Conservation (phyloP, 2,329 filamentous ascomycete genomes). For the Kalmusia sp. region DNA sequence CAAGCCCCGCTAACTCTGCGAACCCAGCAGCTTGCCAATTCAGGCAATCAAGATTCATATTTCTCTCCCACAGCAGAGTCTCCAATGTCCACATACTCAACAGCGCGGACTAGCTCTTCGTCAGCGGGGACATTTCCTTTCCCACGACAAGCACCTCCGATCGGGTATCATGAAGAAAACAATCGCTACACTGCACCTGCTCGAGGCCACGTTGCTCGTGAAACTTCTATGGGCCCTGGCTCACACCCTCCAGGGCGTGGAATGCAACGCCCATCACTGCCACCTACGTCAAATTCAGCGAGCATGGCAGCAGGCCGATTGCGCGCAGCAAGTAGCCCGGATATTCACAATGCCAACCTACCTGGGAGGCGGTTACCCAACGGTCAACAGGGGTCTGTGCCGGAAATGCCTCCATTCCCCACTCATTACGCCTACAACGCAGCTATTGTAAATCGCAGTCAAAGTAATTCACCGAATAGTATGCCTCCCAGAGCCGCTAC, state of each 20-base stretch:
- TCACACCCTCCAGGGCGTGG: slow-evolving; percentile 70
- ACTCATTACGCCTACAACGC: slow-evolving; percentile 64
- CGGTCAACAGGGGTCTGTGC: slow-evolving; percentile 49
- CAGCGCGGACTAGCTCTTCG: slow-evolving; percentile 72
- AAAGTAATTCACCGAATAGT: slow-evolving; percentile 79
- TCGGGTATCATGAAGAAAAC: slow-evolving; percentile 74
- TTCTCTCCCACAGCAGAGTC: slow-evolving; percentile 89
- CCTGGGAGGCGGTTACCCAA: slow-evolving; percentile 64
- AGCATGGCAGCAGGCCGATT: slow-evolving; percentile 71
- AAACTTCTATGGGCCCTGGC: slow-evolving; percentile 70
- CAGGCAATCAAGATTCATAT: slow-evolving; percentile 82
- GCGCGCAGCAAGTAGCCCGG: slow-evolving; percentile 92
- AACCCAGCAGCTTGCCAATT: slow-evolving; percentile 66
- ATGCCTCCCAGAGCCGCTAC: slow-evolving; percentile 73
- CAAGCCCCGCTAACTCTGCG: slow-evolving; percentile 72
- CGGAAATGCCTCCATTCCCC: slow-evolving; percentile 61
- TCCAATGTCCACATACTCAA: slow-evolving; percentile 64
- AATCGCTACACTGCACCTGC: slow-evolving; percentile 90
- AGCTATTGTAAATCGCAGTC: slow-evolving; percentile 74
- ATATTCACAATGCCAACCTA: slow-evolving; percentile 77
- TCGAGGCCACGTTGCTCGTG: slow-evolving; percentile 75
- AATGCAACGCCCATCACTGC: slow-evolving; percentile 77
- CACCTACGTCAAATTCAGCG: slow-evolving; percentile 64
- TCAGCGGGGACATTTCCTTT: slow-evolving; percentile 82
- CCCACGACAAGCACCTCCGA: slow-evolving; percentile 74